Conservation (phyloP, 2,329 filamentous ascomycete genomes). For the Aspergillus versicolor region DNA sequence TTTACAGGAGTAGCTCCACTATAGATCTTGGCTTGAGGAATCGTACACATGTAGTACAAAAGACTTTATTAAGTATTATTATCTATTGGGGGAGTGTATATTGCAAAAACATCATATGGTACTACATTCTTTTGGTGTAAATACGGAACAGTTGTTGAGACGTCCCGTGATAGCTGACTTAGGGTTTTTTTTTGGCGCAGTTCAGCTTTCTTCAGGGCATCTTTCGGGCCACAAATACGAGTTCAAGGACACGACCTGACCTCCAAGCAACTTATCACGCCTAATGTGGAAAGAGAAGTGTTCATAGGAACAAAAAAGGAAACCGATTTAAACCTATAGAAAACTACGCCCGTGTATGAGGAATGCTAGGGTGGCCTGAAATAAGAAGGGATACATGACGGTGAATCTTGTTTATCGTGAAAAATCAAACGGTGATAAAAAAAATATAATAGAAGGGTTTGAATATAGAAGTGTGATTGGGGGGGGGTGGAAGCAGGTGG, state of each 20-base stretch:
- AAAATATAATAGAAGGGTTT: not conserved
- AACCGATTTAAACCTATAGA: conserved; percentile 26
- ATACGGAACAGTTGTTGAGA: not conserved
- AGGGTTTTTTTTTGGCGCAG: not conserved
- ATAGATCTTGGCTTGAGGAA: not conserved
- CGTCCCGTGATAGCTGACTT: not conserved
- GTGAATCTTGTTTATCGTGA: conserved; percentile 50
- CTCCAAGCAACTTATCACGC: conserved; percentile 4
- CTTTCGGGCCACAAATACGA: not conserved
- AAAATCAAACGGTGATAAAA: conserved; percentile 17
- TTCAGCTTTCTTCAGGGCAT: not conserved
- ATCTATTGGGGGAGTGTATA: not conserved
- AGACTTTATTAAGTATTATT: too few relatives aligned
- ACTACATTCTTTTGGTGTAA: not conserved
- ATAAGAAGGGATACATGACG: conserved; percentile 45
- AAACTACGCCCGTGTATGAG: conserved; percentile 42
- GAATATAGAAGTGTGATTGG: not conserved
- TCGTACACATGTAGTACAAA: not conserved
- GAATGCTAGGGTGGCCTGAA: conserved; percentile 32
- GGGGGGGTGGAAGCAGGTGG: not conserved
- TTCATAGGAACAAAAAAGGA: conserved; percentile 18
- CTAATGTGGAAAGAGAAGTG: conserved; percentile 17
- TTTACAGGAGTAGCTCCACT: too few relatives aligned
- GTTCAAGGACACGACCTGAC: not conserved
- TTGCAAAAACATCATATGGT: not conserved